Evolutionary conservation across 169 alveolate species (phyloP).

Genomic region (Cryptosporidium sp.): DNA sequence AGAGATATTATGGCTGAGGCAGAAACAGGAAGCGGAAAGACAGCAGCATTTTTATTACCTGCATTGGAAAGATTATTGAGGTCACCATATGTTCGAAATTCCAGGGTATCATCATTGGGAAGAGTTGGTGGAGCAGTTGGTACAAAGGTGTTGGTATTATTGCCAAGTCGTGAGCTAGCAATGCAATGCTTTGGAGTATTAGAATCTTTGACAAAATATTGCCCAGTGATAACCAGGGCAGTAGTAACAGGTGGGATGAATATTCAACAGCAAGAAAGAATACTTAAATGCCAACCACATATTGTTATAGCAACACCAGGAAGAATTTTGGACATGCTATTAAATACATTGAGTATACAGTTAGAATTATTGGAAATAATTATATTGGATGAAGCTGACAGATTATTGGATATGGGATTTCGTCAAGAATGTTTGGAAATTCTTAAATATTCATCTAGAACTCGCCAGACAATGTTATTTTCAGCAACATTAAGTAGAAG

Average conservation of each 20-base stretch:
- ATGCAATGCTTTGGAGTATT: conserved; percentile 89
- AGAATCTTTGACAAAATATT: conserved; percentile 84
- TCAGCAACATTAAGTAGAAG: conserved; percentile 90
- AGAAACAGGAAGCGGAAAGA: conserved; percentile 93
- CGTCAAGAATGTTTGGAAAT: conserved; percentile 85
- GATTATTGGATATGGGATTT: conserved; percentile 95
- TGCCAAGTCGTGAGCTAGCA: conserved; percentile 94
- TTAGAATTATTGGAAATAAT: conserved; percentile 89
- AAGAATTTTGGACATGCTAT: conserved; percentile 93
- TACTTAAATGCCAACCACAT: conserved; percentile 93
- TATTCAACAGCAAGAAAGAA: conserved; percentile 86
- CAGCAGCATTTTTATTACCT: conserved; percentile 91
- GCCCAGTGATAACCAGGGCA: conserved; percentile 83
- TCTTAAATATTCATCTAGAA: conserved; percentile 78
- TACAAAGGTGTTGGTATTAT: conserved; percentile 88
- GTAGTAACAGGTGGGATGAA: conserved; percentile 91
- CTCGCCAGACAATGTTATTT: conserved; percentile 89
- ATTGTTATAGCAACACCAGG: conserved; percentile 98
- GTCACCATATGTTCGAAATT: conserved; percentile 82
- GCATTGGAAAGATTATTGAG: conserved; percentile 86
- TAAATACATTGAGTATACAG: conserved; percentile 78
- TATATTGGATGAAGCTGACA: conserved; percentile 96
- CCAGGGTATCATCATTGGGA: conserved; percentile 76
- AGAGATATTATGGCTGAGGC: conserved; percentile 89
- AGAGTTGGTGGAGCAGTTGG: conserved; percentile 75